Evolutionary conservation across 805 yeast genomes (phyloP).

Genomic region (Metschnikowia gelsemii): DNA sequence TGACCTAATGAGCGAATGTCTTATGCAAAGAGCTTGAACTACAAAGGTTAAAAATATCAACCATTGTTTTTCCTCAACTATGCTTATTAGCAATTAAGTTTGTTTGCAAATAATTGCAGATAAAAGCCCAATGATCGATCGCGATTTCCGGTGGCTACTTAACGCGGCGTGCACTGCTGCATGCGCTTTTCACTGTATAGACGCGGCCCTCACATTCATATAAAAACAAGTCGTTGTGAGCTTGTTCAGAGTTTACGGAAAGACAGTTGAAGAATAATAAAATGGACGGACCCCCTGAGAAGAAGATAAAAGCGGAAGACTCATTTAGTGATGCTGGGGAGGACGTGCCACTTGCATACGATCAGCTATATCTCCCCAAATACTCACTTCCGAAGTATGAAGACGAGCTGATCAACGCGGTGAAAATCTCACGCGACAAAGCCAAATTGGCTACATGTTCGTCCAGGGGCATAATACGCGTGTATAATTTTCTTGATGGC

Average conservation of each 20-base stretch:
- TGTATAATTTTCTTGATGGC: constrained; percentile 27
- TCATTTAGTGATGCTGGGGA: neutral
- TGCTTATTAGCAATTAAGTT: neutral
- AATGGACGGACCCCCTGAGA: constrained; percentile 11
- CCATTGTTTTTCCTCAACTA: no score
- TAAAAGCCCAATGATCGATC: no score
- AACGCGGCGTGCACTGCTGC: neutral
- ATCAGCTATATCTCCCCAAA: constrained; percentile 17
- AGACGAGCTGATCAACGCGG: constrained; percentile 37
- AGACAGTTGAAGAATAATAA: neutral
- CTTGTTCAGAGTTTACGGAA: no score
- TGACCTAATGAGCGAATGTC: no score
- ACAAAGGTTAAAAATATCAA: no score
- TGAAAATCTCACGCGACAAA: constrained; percentile 64
- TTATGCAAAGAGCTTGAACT: no score
- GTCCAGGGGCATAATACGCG: constrained; percentile 29
- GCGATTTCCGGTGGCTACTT: neutral
- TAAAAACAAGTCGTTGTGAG: neutral
- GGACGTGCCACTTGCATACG: neutral
- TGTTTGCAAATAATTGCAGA: neutral
- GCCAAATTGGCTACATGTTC: constrained; percentile 51
- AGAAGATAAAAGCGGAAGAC: constrained; percentile 3
- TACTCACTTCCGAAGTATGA: constrained; percentile 9
- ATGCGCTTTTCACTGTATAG: constrained; percentile 1
- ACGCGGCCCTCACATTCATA: neutral